Percentiles rank a stretch among this genome's conserved stretches.
Evolutionary conservation across 495 filamentous ascomycete genomes (phyloP).

Genomic region (Delitschia confertaspora): DNA sequence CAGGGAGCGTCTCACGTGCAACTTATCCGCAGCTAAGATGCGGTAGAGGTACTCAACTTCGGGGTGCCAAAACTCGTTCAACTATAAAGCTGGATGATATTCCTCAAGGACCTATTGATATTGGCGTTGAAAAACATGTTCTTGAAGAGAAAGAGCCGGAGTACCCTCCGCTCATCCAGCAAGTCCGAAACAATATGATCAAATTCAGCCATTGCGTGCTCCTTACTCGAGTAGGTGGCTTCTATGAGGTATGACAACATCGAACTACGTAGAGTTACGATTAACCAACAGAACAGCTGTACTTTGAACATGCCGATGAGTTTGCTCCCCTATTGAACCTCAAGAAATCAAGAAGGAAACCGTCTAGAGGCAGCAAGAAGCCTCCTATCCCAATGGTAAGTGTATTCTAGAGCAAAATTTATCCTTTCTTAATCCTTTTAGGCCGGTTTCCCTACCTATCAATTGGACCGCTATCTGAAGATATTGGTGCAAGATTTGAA

Average conservation of each 20-base stretch:
- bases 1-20: constrained; percentile 1
- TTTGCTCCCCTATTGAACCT: constrained; percentile 77
- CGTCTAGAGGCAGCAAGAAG: constrained; percentile 11
- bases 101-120: constrained; percentile 20
- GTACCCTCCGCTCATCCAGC: constrained; percentile 82
- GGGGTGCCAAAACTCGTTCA: constrained; percentile 17
- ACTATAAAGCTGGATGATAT: constrained; percentile 21
- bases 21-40: constrained; percentile 1
- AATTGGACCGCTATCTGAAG: constrained; percentile 86
- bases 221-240: constrained; percentile 82
- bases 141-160: constrained; percentile 45
- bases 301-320: constrained; percentile 88
- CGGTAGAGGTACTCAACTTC: constrained; percentile 2
- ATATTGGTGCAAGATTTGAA: constrained; percentile 83
- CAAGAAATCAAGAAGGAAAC: constrained; percentile 75
- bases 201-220: constrained; percentile 83
- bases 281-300: constrained; percentile 49
- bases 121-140: constrained; percentile 1
- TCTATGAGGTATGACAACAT: constrained; percentile 62
- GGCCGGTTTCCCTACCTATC: constrained; percentile 89
- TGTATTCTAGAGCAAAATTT: neutral
- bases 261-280: neutral
- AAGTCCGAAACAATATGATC: constrained; percentile 82
- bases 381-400: constrained; percentile 65
- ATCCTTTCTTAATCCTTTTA: constrained; percentile 29